Evolutionary conservation across 805 yeast genomes (phyloP).

Genomic region (Clavispora asparagi): DNA sequence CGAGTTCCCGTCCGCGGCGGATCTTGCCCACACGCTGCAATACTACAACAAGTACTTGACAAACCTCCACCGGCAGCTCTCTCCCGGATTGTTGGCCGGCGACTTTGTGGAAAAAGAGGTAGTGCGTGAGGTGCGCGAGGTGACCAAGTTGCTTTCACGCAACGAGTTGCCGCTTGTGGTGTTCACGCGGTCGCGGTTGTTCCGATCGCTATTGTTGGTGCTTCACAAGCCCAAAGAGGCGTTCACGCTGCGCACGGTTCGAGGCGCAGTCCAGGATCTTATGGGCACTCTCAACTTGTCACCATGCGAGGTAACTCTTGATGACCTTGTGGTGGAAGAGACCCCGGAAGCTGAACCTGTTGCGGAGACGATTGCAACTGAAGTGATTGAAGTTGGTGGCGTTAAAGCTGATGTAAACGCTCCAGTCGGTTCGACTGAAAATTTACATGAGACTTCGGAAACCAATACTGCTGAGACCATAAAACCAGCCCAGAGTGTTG

Average conservation of each 20-base stretch:
- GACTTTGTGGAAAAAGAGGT: slow-evolving; percentile 10
- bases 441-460: too few relatives aligned
- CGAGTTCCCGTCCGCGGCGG: slow-evolving; percentile 21
- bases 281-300: slow-evolving; percentile 11
- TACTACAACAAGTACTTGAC: slow-evolving; percentile 15
- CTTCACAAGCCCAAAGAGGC: slow-evolving; percentile 24
- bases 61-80: slow-evolving; percentile 11
- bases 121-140: slow-evolving; percentile 11
- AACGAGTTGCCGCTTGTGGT: slow-evolving; percentile 25
- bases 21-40: slow-evolving; percentile 15
- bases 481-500: too few relatives aligned
- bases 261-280: slow-evolving; percentile 15
- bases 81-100: slow-evolving; percentile 11
- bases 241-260: slow-evolving; percentile 14
- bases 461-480: too few relatives aligned
- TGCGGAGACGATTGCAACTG: background rate
- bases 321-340: slow-evolving; percentile 8
- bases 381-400: background rate
- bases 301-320: slow-evolving; percentile 10
- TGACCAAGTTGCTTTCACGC: slow-evolving; percentile 11
- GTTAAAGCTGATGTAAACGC: background rate
- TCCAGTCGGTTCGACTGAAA: too few relatives aligned
- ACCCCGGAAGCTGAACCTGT: slow-evolving; percentile 4
- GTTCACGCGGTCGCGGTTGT: slow-evolving; percentile 25
- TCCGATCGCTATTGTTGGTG: slow-evolving; percentile 26